These are phyloP conservation scores for Mortierella antarctica DNA, from an alignment of 192 early-diverging fungal species.

Conservation along the genomic window DNA sequence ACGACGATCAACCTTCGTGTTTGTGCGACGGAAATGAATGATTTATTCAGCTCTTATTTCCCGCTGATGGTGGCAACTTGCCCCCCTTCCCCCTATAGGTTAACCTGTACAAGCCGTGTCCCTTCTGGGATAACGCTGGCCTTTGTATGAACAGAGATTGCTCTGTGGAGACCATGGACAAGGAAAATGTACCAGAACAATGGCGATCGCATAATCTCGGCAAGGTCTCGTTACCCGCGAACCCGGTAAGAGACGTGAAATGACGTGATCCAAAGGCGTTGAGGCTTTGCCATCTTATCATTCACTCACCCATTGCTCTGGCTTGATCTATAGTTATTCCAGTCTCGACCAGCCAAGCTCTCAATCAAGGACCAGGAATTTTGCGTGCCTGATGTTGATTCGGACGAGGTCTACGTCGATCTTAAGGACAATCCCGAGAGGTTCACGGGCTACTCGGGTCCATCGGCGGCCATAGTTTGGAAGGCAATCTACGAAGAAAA, in stretches of 20 bases:
- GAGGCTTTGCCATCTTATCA: not conserved
- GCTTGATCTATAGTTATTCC: conserved; percentile 40
- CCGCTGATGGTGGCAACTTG: too few relatives aligned
- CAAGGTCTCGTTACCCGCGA: conserved; percentile 30
- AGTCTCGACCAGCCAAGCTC: conserved; percentile 43
- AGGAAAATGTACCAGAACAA: conserved; percentile 52
- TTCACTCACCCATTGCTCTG: not conserved
- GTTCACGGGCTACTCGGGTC: conserved; percentile 96
- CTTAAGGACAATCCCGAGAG: conserved; percentile 94
- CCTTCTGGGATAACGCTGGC: conserved; percentile 75
- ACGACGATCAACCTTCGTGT: not conserved
- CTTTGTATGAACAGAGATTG: conserved; percentile 76
- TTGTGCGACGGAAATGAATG: not conserved
- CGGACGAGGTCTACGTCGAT: conserved; percentile 89
- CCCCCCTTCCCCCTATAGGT: conserved; percentile 46
- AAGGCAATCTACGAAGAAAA: conserved; percentile 97
- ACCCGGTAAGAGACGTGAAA: conserved; percentile 12
- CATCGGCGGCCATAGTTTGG: conserved; percentile 91
- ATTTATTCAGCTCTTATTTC: not conserved
- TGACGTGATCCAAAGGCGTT: not conserved
- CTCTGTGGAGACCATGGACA: conserved; percentile 73
- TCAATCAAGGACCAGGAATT: conserved; percentile 81
- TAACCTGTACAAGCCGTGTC: conserved; percentile 78
- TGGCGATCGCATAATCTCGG: conserved; percentile 22
- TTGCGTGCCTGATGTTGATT: conserved; percentile 61